Conservation (phyloP, 345 rosid genomes). For the Boechera retrofracta region DNA sequence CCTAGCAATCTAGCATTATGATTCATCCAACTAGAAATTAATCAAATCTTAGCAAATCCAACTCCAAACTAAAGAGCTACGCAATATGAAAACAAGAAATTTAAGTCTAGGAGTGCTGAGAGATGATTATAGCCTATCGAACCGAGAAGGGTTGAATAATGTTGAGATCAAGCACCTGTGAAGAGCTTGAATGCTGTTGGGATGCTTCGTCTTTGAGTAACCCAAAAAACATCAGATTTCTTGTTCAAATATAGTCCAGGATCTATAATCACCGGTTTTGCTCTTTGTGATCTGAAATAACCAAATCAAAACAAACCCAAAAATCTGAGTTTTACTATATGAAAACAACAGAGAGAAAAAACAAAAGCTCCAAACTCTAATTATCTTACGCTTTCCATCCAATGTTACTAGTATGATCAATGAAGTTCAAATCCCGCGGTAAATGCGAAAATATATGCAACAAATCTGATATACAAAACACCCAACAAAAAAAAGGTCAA, state of each 20-base stretch:
- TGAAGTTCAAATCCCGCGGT: constrained; percentile 96
- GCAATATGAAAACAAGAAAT: not conserved
- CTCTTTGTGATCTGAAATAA: constrained; percentile 78
- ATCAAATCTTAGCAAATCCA: not conserved
- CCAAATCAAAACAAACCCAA: constrained; percentile 27
- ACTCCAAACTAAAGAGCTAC: constrained; percentile 11
- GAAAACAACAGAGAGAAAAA: not conserved
- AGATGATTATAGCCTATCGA: not conserved
- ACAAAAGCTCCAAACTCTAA: not conserved
- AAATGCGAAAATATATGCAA: constrained; percentile 88
- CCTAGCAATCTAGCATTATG: constrained; percentile 4
- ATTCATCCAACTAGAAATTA: not conserved
- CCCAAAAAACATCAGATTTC: constrained; percentile 97
- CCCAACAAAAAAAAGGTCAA: not conserved
- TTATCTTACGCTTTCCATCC: constrained; percentile 98
- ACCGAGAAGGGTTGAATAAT: not conserved
- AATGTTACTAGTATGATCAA: constrained; percentile 98
- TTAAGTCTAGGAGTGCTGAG: not conserved
- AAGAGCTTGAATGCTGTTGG: constrained; percentile 98
- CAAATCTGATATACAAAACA: constrained; percentile 63
- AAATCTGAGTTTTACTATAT: not conserved
- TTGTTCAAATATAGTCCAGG: constrained; percentile 90
- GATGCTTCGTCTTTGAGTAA: constrained; percentile 91
- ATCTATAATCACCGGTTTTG: constrained; percentile 91
- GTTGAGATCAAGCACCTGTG: constrained; percentile 62